A percentile compares a stretch with the other conserved stretches of the same genome.
Evolutionary conservation across 176 grass and related monocot genomes (phyloP).

Genomic region (Oropetium thomaeum): DNA sequence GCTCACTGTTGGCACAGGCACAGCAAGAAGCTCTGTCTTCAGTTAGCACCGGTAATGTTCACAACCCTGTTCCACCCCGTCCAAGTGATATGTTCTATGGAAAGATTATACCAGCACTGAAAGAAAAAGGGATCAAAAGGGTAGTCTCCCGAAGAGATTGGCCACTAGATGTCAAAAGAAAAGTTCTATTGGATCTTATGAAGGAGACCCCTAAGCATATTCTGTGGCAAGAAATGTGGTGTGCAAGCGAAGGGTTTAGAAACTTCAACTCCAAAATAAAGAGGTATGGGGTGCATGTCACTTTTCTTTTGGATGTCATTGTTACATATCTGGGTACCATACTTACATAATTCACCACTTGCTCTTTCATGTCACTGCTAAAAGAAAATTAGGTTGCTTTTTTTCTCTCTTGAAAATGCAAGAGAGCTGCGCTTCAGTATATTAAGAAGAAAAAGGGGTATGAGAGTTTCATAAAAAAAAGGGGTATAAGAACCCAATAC

Average conservation of each 20-base stretch:
- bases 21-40: conserved; percentile 57
- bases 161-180: conserved; percentile 94
- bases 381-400: conserved; percentile 14
- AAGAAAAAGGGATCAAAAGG: conserved; percentile 99
- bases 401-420: too few species aligned
- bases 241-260: conserved; percentile 91
- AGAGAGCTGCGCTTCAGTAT: too few species aligned
- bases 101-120: conserved; percentile 98
- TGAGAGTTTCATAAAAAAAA: too few species aligned
- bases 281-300: conserved; percentile 52
- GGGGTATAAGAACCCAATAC: too few species aligned
- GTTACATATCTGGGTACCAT: neutral
- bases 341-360: conserved; percentile 20
- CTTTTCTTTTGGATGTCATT: conserved; percentile 22
- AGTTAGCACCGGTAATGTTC: conserved; percentile 48
- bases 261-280: conserved; percentile 87
- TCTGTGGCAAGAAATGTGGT: conserved; percentile 97
- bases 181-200: conserved; percentile 92
- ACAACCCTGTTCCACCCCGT: conserved; percentile 65
- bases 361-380: conserved; percentile 15
- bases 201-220: conserved; percentile 93
- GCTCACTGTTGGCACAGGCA: conserved; percentile 66
- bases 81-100: conserved; percentile 99
- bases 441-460: too few species aligned
- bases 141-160: conserved; percentile 97